Evolutionary conservation across 2,329 filamentous ascomycete genomes (phyloP).

Genomic region (Epichloe festucae): DNA sequence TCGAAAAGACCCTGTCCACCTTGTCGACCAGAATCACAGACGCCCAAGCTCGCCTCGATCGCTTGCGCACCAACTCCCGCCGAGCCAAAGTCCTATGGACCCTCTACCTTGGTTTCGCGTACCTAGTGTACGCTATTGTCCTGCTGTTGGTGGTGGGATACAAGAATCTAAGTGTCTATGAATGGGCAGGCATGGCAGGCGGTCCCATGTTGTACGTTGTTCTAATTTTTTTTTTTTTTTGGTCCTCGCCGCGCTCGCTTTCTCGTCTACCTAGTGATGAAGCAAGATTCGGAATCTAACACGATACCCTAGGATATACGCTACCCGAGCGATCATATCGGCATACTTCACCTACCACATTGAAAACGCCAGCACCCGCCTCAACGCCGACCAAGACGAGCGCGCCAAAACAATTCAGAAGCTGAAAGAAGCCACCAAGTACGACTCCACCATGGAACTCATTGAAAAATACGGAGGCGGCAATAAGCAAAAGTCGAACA

Average conservation of each 20-base stretch:
- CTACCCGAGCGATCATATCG: slow-evolving; percentile 51
- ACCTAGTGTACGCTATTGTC: slow-evolving; percentile 75
- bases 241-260: not conserved
- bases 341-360: slow-evolving; percentile 74
- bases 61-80: slow-evolving; percentile 56
- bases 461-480: slow-evolving; percentile 87
- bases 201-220: slow-evolving; percentile 60
- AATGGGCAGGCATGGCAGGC: slow-evolving; percentile 67
- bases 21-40: slow-evolving; percentile 73
- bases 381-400: slow-evolving; percentile 67
- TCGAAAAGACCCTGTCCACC: slow-evolving; percentile 78
- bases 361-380: slow-evolving; percentile 49
- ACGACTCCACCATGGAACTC: slow-evolving; percentile 84
- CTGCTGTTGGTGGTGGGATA: slow-evolving; percentile 75
- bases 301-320: slow-evolving; percentile 55
- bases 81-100: slow-evolving; percentile 78
- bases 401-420: slow-evolving; percentile 81
- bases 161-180: slow-evolving; percentile 59
- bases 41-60: slow-evolving; percentile 61
- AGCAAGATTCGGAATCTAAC: not conserved
- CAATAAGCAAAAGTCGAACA: slow-evolving; percentile 20
- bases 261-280: not conserved
- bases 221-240: slow-evolving; percentile 1
- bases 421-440: slow-evolving; percentile 88
- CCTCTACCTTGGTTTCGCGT: slow-evolving; percentile 80